Conservation (phyloP, 345 rosid genomes). For the Excoecaria cochinchinensis region DNA sequence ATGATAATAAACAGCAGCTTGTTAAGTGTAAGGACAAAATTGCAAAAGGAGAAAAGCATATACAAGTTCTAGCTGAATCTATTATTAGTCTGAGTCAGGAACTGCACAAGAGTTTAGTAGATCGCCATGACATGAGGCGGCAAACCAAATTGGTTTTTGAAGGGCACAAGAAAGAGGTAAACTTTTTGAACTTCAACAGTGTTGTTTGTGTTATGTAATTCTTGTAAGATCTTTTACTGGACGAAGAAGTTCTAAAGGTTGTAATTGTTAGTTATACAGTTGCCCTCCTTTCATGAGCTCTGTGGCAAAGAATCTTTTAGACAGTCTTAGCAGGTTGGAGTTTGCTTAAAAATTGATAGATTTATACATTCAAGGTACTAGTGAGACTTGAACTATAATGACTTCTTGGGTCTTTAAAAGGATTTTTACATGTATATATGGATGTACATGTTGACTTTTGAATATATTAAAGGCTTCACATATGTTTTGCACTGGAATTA, state of each 20-base stretch:
- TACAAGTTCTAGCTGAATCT: slow-evolving; percentile 2
- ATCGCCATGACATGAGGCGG: slow-evolving; percentile 1
- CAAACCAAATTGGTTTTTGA: slow-evolving; percentile 3
- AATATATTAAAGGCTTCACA: too few relatives aligned
- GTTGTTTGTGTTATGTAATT: neutral
- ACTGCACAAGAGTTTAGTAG: neutral
- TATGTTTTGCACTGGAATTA: neutral
- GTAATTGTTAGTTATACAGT: too few relatives aligned
- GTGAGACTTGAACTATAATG: too few relatives aligned
- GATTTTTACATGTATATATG: too few relatives aligned
- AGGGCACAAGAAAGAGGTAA: slow-evolving; percentile 19
- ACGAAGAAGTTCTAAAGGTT: too few relatives aligned
- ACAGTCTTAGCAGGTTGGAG: neutral
- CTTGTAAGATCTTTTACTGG: too few relatives aligned
- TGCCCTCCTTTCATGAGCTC: neutral
- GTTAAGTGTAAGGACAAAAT: neutral
- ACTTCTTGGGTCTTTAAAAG: too few relatives aligned
- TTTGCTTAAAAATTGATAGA: neutral
- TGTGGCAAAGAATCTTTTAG: neutral
- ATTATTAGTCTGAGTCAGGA: slow-evolving; percentile 2
- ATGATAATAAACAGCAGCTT: slow-evolving; percentile 6
- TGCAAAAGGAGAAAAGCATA: neutral
- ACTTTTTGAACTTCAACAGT: neutral
- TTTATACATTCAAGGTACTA: too few relatives aligned
- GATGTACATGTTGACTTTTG: too few relatives aligned